Evolutionary conservation across 1,284 basidiomycete species (phyloP).

Genomic region (Cystobasidium pallidum): DNA sequence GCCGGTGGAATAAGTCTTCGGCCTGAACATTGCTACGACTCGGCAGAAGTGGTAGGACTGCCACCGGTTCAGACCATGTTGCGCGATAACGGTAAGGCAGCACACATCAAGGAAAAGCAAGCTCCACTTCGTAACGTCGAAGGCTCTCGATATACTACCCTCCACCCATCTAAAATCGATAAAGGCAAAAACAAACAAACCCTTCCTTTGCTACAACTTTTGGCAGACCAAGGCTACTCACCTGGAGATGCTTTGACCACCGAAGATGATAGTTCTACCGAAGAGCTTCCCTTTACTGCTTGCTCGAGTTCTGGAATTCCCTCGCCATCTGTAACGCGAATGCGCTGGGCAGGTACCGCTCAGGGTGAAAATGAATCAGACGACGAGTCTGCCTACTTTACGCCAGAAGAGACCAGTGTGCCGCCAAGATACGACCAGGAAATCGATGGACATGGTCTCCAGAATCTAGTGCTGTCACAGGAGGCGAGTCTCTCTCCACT

Average conservation of each 20-base stretch:
- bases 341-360: not conserved
- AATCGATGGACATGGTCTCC: too few relatives aligned
- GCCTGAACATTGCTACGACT: not conserved
- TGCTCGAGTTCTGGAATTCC: not conserved
- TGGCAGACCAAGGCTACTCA: not conserved
- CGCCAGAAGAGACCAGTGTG: not conserved
- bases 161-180: not conserved
- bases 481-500: too few relatives aligned
- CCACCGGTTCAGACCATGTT: not conserved
- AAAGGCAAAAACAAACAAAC: not conserved
- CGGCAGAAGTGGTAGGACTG: not conserved
- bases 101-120: not conserved
- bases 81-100: not conserved
- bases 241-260: not conserved
- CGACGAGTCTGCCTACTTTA: constrained; percentile 13
- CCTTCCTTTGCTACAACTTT: not conserved
- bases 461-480: too few relatives aligned
- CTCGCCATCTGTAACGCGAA: too few relatives aligned
- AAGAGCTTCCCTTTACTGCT: not conserved
- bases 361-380: not conserved
- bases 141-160: not conserved
- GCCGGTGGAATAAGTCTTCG: not conserved
- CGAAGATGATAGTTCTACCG: not conserved
- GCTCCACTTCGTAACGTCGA: not conserved
- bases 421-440: too few relatives aligned